Conservation (phyloP, 2,329 filamentous ascomycete genomes). For the Fusarium lateritium region DNA sequence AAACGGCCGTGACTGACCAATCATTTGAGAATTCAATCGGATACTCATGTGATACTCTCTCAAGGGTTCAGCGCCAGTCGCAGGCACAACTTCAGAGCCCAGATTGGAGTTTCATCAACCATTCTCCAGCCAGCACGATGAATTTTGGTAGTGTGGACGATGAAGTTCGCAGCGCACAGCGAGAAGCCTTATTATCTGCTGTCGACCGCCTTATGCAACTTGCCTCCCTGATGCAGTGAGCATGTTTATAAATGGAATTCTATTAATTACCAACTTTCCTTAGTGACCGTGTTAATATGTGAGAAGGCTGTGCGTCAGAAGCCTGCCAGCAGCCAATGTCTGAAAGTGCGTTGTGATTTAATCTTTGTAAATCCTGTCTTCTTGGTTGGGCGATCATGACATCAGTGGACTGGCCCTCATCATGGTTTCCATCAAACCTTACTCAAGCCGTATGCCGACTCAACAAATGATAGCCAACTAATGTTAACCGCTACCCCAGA, state of each 20-base stretch:
- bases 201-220: background rate
- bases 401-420: no score
- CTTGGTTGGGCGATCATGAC: no score
- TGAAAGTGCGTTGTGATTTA: no score
- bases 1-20: background rate
- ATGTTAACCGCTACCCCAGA: no score
- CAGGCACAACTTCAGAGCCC: background rate
- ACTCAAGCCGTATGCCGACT: no score
- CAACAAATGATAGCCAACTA: no score
- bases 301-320: no score
- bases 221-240: background rate
- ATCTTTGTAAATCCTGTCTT: no score
- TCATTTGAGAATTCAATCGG: background rate
- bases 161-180: background rate
- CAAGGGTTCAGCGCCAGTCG: background rate
- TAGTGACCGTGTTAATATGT: no score
- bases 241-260: background rate
- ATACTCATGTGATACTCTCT: background rate
- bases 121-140: background rate
- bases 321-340: no score
- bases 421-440: no score
- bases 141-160: background rate
- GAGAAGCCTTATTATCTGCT: background rate
- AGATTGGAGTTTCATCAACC: background rate
- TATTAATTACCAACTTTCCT: no score